Conservation (phyloP, 768 basidiomycete genomes). For the Termitomyces sp. region DNA sequence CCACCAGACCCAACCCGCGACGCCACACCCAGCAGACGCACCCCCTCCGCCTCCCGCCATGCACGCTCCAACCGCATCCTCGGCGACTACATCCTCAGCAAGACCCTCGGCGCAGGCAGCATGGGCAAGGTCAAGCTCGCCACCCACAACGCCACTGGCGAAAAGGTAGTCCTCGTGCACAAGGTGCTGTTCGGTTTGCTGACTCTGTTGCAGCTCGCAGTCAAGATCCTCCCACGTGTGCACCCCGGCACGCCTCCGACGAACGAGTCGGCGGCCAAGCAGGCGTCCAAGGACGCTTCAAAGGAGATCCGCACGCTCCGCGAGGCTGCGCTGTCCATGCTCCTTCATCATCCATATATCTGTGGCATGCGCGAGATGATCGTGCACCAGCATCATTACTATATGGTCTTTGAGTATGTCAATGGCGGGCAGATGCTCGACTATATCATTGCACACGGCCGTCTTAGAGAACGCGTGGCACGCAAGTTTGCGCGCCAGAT, state of each 20-base stretch:
- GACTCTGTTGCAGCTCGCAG: slow-evolving; percentile 68
- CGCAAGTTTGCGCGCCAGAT: slow-evolving; percentile 98
- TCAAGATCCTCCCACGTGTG: slow-evolving; percentile 95
- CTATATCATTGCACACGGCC: slow-evolving; percentile 98
- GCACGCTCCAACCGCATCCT: slow-evolving; percentile 61
- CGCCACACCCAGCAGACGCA: background rate
- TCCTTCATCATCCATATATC: slow-evolving; percentile 97
- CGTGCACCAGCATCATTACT: slow-evolving; percentile 96
- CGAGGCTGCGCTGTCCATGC: slow-evolving; percentile 92
- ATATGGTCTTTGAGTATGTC: slow-evolving; percentile 99
- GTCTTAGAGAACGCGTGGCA: slow-evolving; percentile 91
- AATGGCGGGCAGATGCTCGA: slow-evolving; percentile 99
- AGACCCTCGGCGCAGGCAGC: slow-evolving; percentile 95
- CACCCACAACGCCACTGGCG: slow-evolving; percentile 81
- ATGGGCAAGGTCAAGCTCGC: slow-evolving; percentile 99
- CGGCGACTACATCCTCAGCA: slow-evolving; percentile 94
- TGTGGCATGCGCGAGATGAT: slow-evolving; percentile 99
- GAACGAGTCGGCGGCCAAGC: slow-evolving; percentile 61
- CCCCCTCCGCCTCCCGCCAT: slow-evolving; percentile 26
- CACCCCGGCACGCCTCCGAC: slow-evolving; percentile 56
- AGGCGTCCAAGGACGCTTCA: slow-evolving; percentile 84
- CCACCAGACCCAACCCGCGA: slow-evolving; percentile 1
- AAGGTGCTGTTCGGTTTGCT: background rate
- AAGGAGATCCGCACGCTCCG: slow-evolving; percentile 96
- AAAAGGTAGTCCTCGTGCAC: slow-evolving; percentile 61